Evolutionary conservation across 495 filamentous ascomycete genomes (phyloP).

Genomic region (Durotheca rogersii): DNA sequence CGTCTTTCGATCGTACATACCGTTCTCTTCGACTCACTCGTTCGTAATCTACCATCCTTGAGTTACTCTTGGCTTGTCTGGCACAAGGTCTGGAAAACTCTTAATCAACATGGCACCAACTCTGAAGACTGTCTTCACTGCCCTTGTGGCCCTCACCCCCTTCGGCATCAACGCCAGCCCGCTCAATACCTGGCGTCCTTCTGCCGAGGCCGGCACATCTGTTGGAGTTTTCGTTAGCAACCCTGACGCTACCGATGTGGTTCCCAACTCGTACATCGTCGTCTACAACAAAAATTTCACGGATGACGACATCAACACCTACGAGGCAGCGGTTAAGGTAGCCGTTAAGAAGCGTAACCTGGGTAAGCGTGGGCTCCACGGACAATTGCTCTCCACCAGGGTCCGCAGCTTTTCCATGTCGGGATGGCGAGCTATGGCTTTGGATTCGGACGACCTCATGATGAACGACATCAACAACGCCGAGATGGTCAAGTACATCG

Average conservation of each 20-base stretch:
- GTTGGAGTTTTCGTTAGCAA: constrained; percentile 50
- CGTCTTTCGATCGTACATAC: constrained; percentile 5
- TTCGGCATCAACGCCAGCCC: constrained; percentile 23
- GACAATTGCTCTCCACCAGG: constrained; percentile 42
- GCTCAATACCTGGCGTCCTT: constrained; percentile 23
- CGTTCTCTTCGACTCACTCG: constrained; percentile 9
- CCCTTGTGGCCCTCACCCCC: constrained; percentile 36
- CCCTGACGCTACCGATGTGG: constrained; percentile 36
- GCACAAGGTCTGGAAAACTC: constrained; percentile 10
- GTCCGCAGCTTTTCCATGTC: constrained; percentile 47
- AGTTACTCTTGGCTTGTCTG: constrained; percentile 23
- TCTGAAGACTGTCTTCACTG: constrained; percentile 36
- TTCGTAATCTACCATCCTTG: neutral
- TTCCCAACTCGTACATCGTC: constrained; percentile 52
- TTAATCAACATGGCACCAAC: constrained; percentile 32
- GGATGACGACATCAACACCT: constrained; percentile 42
- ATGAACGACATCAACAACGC: constrained; percentile 46
- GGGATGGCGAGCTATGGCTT: constrained; percentile 50
- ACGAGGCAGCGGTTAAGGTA: constrained; percentile 43
- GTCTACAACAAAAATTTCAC: constrained; percentile 51
- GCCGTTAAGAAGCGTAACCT: constrained; percentile 52
- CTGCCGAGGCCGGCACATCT: constrained; percentile 29
- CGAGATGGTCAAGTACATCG: constrained; percentile 50
- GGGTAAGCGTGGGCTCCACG: constrained; percentile 43
- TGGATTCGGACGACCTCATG: constrained; percentile 51